A percentile compares a stretch with the other conserved stretches of the same genome.
phyloP scores from a whole-genome alignment of 352 stramenopile genomes.

The Pythium rishiriense region DNA sequence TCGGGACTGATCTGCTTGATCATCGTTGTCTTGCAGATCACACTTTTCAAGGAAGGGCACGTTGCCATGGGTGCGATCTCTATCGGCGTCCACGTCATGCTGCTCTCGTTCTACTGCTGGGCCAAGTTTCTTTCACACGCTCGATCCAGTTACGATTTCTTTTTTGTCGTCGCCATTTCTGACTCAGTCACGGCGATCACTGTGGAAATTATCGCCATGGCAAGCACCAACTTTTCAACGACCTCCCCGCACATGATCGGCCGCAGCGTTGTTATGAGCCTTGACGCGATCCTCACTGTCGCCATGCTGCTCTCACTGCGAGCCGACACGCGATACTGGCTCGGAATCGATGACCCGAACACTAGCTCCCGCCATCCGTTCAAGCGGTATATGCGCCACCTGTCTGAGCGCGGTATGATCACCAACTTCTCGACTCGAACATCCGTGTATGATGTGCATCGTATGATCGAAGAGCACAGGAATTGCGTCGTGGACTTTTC shows the following conservation, averaged over 20 bases:
- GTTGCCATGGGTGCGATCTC: conserved; percentile 51
- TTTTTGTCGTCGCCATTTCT: conserved; percentile 65
- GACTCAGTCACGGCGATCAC: conserved; percentile 45
- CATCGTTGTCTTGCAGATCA: conserved; percentile 62
- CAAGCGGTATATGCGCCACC: conserved; percentile 68
- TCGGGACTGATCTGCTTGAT: conserved; percentile 57
- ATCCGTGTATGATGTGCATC: conserved; percentile 87
- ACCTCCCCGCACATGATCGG: conserved; percentile 38
- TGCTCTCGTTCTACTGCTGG: conserved; percentile 76
- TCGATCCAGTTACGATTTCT: conserved; percentile 81
- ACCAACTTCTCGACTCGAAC: conserved; percentile 88
- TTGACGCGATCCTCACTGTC: conserved; percentile 69
- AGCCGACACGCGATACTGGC: conserved; percentile 82
- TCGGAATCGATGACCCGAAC: conserved; percentile 73
- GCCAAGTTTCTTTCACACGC: conserved; percentile 80
- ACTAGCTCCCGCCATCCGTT: conserved; percentile 53
- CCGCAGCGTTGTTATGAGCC: conserved; percentile 46
- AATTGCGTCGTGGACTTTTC: conserved; percentile 86
- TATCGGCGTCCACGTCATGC: conserved; percentile 50
- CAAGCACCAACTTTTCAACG: conserved; percentile 22
- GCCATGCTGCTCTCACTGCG: conserved; percentile 73
- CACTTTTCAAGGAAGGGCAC: conserved; percentile 50
- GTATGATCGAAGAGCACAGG: conserved; percentile 85
- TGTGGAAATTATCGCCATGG: conserved; percentile 51
- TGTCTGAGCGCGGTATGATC: conserved; percentile 83